Conservation (phyloP, 2,329 filamentous ascomycete species). For the Alternaria arbusti region DNA sequence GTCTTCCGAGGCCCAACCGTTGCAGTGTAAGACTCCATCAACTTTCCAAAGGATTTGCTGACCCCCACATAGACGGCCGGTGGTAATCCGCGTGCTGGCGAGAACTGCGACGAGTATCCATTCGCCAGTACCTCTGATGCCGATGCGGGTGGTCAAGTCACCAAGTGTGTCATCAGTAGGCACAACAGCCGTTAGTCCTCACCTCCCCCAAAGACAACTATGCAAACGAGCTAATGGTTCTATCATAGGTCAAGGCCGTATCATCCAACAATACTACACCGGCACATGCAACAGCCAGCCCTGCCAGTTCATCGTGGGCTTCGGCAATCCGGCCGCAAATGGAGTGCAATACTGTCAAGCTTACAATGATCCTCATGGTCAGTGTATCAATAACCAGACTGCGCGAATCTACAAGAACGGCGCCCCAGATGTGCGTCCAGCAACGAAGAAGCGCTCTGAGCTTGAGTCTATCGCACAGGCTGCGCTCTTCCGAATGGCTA, state of each 20-base stretch:
- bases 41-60: neutral
- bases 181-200: neutral
- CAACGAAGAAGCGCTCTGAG: neutral
- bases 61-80: neutral
- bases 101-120: neutral
- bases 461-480: neutral
- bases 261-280: neutral
- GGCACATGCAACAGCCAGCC: neutral
- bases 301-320: neutral
- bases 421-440: neutral
- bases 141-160: neutral
- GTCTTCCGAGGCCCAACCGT: neutral
- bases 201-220: neutral
- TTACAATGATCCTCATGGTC: neutral
- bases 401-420: neutral
- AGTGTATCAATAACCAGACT: neutral
- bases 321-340: neutral
- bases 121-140: neutral
- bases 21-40: neutral
- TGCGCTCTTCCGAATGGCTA: neutral
- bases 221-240: neutral
- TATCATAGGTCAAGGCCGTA: neutral
- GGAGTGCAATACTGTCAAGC: neutral
- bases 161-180: neutral
- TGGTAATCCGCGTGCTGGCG: neutral